Evolutionary conservation across 345 rosid genomes (phyloP).

Genomic region (Eucalyptus regnans): DNA sequence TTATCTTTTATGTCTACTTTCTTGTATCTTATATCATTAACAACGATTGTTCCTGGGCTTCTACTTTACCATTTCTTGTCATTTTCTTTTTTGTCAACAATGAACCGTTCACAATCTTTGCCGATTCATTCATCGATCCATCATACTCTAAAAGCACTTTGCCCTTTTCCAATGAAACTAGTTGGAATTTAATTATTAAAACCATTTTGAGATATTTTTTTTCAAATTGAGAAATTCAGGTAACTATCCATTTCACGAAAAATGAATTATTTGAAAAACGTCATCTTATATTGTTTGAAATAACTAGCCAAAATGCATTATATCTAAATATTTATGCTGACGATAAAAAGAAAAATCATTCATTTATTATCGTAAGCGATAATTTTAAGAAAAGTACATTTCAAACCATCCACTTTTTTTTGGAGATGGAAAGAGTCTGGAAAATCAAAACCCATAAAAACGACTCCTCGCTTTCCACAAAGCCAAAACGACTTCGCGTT

Average conservation of each 20-base stretch:
- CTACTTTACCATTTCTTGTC: not conserved
- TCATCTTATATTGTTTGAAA: rapidly evolving
- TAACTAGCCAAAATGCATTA: rapidly evolving
- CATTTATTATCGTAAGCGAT: not conserved
- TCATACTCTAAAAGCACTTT: not conserved
- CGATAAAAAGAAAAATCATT: too few species aligned
- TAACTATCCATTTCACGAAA: rapidly evolving
- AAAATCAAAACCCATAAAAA: not conserved
- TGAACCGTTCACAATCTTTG: not conserved
- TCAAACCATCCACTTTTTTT: not conserved
- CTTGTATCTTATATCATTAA: not conserved
- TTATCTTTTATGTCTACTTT: not conserved
- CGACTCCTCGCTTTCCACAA: not conserved
- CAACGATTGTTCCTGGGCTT: not conserved
- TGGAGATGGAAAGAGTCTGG: rapidly evolving
- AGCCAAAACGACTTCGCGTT: not conserved
- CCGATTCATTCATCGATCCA: not conserved
- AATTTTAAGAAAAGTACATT: not conserved
- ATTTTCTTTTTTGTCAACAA: not conserved
- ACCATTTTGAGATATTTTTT: not conserved
- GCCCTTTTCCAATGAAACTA: not conserved
- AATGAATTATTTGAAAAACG: rapidly evolving
- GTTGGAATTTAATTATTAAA: not conserved
- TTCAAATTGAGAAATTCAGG: rapidly evolving
- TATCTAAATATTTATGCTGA: too few species aligned